Evolutionary conservation across 192 early-diverging fungal genomes (phyloP).

Genomic region (Chytriomyces sp.): DNA sequence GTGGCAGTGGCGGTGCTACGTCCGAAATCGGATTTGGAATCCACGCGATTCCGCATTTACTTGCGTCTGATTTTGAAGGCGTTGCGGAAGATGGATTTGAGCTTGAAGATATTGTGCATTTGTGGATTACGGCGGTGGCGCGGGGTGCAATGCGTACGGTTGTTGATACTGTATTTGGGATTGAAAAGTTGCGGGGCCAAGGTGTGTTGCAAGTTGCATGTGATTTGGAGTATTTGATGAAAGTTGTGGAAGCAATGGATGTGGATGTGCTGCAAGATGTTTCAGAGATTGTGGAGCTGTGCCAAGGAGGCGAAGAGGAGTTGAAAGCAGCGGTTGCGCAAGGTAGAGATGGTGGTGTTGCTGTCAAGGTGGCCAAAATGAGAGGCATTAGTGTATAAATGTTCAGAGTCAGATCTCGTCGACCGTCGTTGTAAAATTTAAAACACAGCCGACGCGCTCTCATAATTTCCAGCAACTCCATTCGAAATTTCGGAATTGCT

Average conservation of each 20-base stretch:
- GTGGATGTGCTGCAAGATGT: slow-evolving; percentile 38
- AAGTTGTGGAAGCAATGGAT: slow-evolving; percentile 61
- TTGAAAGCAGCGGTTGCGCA: too few relatives aligned
- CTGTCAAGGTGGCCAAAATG: too few relatives aligned
- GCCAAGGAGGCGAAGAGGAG: too few relatives aligned
- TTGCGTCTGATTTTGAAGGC: slow-evolving; percentile 40
- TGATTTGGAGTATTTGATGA: slow-evolving; percentile 70
- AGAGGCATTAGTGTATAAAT: too few relatives aligned
- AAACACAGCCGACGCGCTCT: too few relatives aligned
- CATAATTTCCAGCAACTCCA: too few relatives aligned
- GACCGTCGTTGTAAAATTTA: too few relatives aligned
- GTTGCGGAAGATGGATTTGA: slow-evolving; percentile 17
- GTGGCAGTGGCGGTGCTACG: slow-evolving; percentile 23
- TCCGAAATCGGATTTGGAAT: slow-evolving; percentile 58
- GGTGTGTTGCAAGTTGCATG: slow-evolving; percentile 65
- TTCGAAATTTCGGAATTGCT: too few relatives aligned
- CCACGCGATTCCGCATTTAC: slow-evolving; percentile 50
- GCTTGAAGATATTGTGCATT: slow-evolving; percentile 58
- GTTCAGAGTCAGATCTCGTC: too few relatives aligned
- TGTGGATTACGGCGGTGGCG: slow-evolving; percentile 73
- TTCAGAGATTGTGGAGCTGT: not conserved
- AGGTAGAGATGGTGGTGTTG: too few relatives aligned
- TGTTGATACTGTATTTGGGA: slow-evolving; percentile 42
- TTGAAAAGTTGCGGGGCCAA: slow-evolving; percentile 47
- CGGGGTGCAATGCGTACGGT: slow-evolving; percentile 62